Conservation (phyloP, 2,329 filamentous ascomycete species). For the Pezicula carpinea region DNA sequence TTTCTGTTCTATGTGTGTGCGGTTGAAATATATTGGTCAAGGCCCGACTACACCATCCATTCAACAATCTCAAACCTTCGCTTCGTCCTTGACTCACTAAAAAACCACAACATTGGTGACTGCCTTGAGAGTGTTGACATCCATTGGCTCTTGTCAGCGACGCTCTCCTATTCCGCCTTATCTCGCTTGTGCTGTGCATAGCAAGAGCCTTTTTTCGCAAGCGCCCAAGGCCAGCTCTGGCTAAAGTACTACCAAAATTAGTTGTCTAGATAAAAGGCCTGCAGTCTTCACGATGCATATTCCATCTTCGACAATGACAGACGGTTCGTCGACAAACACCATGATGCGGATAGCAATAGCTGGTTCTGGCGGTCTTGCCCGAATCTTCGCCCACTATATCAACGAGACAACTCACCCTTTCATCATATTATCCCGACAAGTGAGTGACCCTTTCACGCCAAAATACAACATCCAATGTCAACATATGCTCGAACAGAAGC, state of each 20-base stretch:
- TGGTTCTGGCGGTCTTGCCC: slow-evolving; percentile 55
- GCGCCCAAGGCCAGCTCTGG: not conserved
- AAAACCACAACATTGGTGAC: slow-evolving; percentile 4
- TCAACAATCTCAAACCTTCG: slow-evolving; percentile 8
- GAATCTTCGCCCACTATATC: slow-evolving; percentile 54
- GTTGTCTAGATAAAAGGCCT: slow-evolving; percentile 11
- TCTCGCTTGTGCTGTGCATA: not conserved
- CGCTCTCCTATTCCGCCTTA: slow-evolving; percentile 14
- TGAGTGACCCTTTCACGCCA: slow-evolving; percentile 32
- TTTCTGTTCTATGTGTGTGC: slow-evolving; percentile 5
- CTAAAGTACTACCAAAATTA: not conserved
- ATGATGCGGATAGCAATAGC: slow-evolving; percentile 58
- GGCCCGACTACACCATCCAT: slow-evolving; percentile 10
- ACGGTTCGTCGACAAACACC: slow-evolving; percentile 3
- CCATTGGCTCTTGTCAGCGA: slow-evolving; percentile 9
- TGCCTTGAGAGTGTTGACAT: slow-evolving; percentile 10
- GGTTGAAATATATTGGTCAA: slow-evolving; percentile 9
- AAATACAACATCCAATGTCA: not conserved
- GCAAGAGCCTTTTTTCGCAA: not conserved
- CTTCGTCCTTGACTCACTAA: slow-evolving; percentile 14
- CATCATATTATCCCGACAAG: slow-evolving; percentile 64
- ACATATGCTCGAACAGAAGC: not conserved
- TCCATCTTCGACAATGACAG: not conserved
- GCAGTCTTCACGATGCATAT: not conserved
- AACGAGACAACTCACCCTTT: slow-evolving; percentile 62